Conservation (phyloP, 2,329 filamentous ascomycete species). For the Cytospora leucostoma region DNA sequence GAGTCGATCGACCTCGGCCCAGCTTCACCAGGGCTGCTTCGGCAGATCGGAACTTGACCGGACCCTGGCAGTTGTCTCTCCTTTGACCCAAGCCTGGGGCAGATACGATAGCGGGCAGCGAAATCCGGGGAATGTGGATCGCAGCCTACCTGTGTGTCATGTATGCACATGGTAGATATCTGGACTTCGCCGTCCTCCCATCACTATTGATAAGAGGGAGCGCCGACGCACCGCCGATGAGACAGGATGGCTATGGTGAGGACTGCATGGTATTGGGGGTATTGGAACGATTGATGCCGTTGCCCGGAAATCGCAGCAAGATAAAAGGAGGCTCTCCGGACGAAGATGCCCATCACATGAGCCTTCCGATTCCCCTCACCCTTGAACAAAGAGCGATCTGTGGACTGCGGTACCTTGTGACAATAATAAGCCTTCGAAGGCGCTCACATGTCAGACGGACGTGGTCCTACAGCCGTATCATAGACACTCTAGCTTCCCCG, state of each 20-base stretch:
- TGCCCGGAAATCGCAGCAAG: not conserved
- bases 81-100: slow-evolving; percentile 10
- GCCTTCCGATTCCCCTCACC: not conserved
- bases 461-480: not conserved
- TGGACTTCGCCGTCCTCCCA: not conserved
- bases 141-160: not conserved
- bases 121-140: slow-evolving; percentile 22
- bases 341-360: not conserved
- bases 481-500: slow-evolving; percentile 6
- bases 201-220: not conserved
- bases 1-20: slow-evolving; percentile 21
- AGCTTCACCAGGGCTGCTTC: slow-evolving; percentile 11
- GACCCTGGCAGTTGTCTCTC: not conserved
- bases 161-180: not conserved
- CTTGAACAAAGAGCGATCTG: not conserved
- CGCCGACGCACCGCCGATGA: not conserved
- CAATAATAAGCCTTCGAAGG: not conserved
- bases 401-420: slow-evolving; percentile 1
- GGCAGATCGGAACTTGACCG: slow-evolving; percentile 25
- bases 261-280: not conserved
- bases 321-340: not conserved
- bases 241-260: not conserved
- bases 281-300: not conserved
- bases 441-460: slow-evolving; percentile 25
- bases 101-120: slow-evolving; percentile 26